phyloP scores from a whole-genome alignment of 495 filamentous ascomycete species.

The Podospora sp. region DNA sequence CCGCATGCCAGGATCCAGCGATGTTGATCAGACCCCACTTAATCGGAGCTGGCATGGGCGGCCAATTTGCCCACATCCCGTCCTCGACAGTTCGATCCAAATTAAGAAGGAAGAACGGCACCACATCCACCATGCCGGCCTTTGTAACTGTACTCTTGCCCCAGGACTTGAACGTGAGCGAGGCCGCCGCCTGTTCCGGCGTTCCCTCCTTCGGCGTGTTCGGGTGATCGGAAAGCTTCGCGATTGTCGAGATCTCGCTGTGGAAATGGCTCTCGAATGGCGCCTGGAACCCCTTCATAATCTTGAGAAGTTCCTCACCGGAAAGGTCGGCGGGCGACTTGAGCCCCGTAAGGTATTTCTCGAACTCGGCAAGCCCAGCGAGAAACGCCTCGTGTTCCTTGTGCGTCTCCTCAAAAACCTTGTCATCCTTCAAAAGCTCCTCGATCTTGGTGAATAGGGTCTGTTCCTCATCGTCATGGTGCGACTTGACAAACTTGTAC shows the following conservation, averaged over 20 bases:
- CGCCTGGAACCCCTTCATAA: slow-evolving; percentile 52
- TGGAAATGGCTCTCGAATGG: slow-evolving; percentile 56
- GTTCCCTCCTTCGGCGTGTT: slow-evolving; percentile 48
- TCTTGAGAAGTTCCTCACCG: slow-evolving; percentile 44
- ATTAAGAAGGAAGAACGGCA: slow-evolving; percentile 62
- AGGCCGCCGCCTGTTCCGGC: slow-evolving; percentile 32
- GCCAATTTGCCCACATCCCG: slow-evolving; percentile 55
- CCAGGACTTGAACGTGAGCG: slow-evolving; percentile 46
- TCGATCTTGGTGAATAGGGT: slow-evolving; percentile 56
- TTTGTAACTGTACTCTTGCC: slow-evolving; percentile 55
- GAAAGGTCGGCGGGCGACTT: slow-evolving; percentile 42
- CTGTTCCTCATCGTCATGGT: slow-evolving; percentile 58
- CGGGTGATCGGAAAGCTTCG: slow-evolving; percentile 47
- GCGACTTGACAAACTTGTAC: slow-evolving; percentile 55
- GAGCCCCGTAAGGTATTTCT: slow-evolving; percentile 49
- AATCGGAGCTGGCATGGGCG: slow-evolving; percentile 51
- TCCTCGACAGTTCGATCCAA: slow-evolving; percentile 57
- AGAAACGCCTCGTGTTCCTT: slow-evolving; percentile 58
- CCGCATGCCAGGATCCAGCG: slow-evolving; percentile 44
- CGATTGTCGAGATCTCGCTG: slow-evolving; percentile 56
- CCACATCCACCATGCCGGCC: slow-evolving; percentile 51
- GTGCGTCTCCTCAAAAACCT: slow-evolving; percentile 50
- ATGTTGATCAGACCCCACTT: slow-evolving; percentile 52
- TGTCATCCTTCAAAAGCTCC: slow-evolving; percentile 48
- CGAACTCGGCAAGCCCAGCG: slow-evolving; percentile 48